Base-by-base conservation (phyloP, 1,139 yeast species). In the Zygosaccharomyces pseudobailii region DNA sequence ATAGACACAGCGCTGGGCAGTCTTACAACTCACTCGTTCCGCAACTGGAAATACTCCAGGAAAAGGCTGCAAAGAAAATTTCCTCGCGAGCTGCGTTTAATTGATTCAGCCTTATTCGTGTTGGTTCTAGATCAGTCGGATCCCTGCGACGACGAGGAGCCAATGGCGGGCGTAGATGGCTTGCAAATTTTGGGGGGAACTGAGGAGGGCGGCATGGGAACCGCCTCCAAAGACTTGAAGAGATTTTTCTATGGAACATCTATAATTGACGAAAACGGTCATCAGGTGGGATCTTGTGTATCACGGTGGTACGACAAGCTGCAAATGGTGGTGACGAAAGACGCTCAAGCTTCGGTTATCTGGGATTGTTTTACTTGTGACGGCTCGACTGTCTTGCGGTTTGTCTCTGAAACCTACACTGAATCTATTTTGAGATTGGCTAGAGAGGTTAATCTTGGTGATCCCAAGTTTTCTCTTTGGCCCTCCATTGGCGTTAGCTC, bases 361-460 rank as follows among this genome's bases (percentile, higher is more conserved):
- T 85, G 90, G 87, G 81, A 78, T 49, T 81, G 87, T 2, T 78
- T 85, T 35, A 78, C 84, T n/a, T 82, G 84, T 76, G 92, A 85
- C 64, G 84, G 87, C 42, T 84, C 90, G 3, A 82, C 86, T 0
- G 86, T 84, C 10, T 68, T 85, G 53, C 70, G 94, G 49, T 85
- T 83, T 57, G 79, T 84, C 34, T 78, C 87, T 56, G 94, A 85
- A 59, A 79, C 82, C 31, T 85, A 82, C 61, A 82, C 92, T 0
- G 94, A 85, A 59, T 80, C 84, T 38, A 80, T 84, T 20, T 68
- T 85, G 50, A 77, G 87, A 62, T 71, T 85, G 50, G 90, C 90
- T 4, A 76, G 81, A 56, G 80, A 80, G 55, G 82, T 82, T 56
- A 83, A 84, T 63, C 87, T 86, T 5, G 71, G 77, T n/a, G 84